Percentiles rank a stretch among this genome's conserved stretches.
Conservation (phyloP, 1,284 basidiomycete species). For the Meira nashicola region DNA sequence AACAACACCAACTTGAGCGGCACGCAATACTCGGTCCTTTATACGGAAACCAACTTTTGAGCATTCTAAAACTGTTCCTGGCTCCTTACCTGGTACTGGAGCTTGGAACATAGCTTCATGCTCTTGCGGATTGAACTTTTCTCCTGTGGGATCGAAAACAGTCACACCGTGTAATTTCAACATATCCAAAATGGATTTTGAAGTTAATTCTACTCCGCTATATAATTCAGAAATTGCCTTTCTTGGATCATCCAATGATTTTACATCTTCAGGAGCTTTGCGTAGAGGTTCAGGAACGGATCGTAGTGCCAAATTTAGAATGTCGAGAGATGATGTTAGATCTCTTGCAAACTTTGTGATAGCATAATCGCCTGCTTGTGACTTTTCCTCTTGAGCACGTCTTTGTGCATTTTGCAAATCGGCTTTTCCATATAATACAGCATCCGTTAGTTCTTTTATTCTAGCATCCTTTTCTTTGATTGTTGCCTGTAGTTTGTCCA, state of each 20-base stretch:
- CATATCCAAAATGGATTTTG: slow-evolving; percentile 80
- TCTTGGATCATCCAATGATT: slow-evolving; percentile 31
- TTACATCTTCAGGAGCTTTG: slow-evolving; percentile 52
- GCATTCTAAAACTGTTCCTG: slow-evolving; percentile 84
- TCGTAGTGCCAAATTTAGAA: slow-evolving; percentile 76
- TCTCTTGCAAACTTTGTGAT: slow-evolving; percentile 84
- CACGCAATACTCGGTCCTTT: slow-evolving; percentile 68
- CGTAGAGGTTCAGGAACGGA: slow-evolving; percentile 64
- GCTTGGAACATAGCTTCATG: slow-evolving; percentile 95
- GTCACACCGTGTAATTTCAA: slow-evolving; percentile 86
- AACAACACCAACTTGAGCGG: slow-evolving; percentile 94
- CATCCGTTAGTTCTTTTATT: slow-evolving; percentile 49
- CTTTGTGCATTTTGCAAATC: slow-evolving; percentile 93
- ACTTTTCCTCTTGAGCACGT: slow-evolving; percentile 81
- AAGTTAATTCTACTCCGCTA: slow-evolving; percentile 85
- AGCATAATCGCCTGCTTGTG: slow-evolving; percentile 85
- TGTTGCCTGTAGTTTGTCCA: slow-evolving; percentile 28
- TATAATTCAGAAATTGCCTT: slow-evolving; percentile 54
- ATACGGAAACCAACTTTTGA: slow-evolving; percentile 72
- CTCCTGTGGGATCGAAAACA: slow-evolving; percentile 83
- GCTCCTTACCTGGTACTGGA: slow-evolving; percentile 76
- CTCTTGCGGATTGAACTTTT: slow-evolving; percentile 85
- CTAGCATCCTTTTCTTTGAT: slow-evolving; percentile 50
- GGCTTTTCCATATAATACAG: slow-evolving; percentile 58
- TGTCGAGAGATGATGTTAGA: slow-evolving; percentile 85